phyloP scores from a whole-genome alignment of 192 early-diverging fungal genomes.

The Gryganskiella cystojenkinii region DNA sequence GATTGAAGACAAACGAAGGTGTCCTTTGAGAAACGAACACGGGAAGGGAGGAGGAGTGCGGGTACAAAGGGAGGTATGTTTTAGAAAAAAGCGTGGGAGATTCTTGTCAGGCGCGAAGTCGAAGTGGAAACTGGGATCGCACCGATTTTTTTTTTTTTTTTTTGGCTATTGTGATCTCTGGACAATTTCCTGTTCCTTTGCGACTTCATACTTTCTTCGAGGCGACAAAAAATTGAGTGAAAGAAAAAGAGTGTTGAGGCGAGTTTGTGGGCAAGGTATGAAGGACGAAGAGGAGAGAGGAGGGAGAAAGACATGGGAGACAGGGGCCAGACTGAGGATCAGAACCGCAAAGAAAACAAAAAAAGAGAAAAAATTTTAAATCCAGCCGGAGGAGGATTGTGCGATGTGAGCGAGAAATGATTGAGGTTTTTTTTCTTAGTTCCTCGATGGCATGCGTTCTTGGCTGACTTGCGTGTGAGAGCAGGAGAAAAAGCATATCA shows the following conservation, averaged over 20 bases:
- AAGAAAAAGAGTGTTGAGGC: neutral
- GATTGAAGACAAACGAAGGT: no score
- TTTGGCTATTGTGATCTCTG: no score
- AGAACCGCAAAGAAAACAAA: neutral
- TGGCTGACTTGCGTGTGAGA: neutral
- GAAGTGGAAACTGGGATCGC: no score
- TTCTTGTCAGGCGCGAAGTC: no score
- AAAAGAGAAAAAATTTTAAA: conserved; percentile 6
- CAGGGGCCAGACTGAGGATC: neutral
- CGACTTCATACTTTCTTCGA: no score
- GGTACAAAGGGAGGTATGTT: no score
- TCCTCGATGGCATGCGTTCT: neutral
- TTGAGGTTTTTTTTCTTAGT: conserved; percentile 10
- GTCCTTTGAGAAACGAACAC: no score
- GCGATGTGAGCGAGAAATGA: conserved; percentile 31
- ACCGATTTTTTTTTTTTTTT: no score
- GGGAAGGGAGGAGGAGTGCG: no score
- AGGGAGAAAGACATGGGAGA: neutral
- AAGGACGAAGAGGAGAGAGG: neutral
- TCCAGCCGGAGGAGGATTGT: conserved; percentile 8
- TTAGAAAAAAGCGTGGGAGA: no score
- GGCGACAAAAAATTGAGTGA: no score
- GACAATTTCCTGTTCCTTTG: no score
- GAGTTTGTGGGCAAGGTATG: neutral
- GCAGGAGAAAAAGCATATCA: neutral